Conservation (phyloP, 345 rosid species). For the Turnera subulata region DNA sequence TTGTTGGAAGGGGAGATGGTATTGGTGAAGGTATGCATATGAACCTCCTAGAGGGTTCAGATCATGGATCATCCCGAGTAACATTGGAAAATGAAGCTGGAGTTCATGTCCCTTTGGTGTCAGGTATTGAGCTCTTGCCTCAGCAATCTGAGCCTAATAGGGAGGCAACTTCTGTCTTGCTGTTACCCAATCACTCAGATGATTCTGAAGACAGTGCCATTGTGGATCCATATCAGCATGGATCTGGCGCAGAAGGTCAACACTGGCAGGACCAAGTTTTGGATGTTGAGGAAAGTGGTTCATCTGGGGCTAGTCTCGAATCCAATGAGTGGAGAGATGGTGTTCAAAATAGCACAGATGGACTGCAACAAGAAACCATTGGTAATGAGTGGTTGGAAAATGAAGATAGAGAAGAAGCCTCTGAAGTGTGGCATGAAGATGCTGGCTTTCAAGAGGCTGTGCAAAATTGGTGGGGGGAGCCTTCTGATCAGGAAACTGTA, state of each 20-base stretch:
- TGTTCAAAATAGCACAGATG: conserved; percentile 33
- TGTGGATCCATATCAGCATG: conserved; percentile 27
- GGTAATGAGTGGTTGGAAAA: conserved; percentile 36
- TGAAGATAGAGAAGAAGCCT: conserved; percentile 45
- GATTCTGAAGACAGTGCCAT: conserved; percentile 28
- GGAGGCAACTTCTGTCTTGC: conserved; percentile 23
- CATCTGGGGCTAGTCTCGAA: conserved; percentile 37
- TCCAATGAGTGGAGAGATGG: conserved; percentile 37
- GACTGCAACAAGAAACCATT: conserved; percentile 32
- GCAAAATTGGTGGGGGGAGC: conserved; percentile 53
- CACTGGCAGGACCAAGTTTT: conserved; percentile 32
- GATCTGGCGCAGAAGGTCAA: conserved; percentile 32
- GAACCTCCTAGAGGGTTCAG: conserved; percentile 23
- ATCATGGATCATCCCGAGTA: conserved; percentile 25
- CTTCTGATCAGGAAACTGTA: conserved; percentile 44
- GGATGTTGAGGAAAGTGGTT: conserved; percentile 39
- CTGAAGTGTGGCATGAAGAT: conserved; percentile 37
- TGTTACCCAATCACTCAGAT: conserved; percentile 18
- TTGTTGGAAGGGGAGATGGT: conserved; percentile 33
- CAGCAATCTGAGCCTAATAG: conserved; percentile 23
- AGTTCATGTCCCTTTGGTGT: not conserved
- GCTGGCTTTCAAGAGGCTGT: conserved; percentile 46
- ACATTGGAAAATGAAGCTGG: conserved; percentile 26
- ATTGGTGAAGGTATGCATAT: conserved; percentile 28
- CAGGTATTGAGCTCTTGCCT: conserved; percentile 5